A percentile compares a stretch with the other conserved stretches of the same genome.
Conservation (phyloP, 1,139 yeast genomes). For the Waltiozyma sp. region DNA sequence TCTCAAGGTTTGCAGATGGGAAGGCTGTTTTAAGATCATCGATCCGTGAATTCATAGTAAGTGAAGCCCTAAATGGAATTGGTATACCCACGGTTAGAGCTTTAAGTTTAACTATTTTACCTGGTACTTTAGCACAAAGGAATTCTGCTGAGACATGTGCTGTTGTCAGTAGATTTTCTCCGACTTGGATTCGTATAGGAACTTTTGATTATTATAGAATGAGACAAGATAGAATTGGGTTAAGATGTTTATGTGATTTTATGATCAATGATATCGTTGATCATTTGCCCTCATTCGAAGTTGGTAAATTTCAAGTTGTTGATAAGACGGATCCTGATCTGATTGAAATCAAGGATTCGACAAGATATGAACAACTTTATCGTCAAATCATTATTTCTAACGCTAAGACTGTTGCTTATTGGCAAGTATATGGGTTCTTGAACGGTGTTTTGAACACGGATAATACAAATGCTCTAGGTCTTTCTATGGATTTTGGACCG, state of each 20-base stretch:
- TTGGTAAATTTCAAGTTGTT: slow-evolving; percentile 19
- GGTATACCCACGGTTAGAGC: slow-evolving; percentile 88
- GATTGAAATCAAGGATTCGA: slow-evolving; percentile 28
- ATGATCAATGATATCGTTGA: slow-evolving; percentile 55
- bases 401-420: slow-evolving; percentile 68
- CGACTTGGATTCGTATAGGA: slow-evolving; percentile 80
- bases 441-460: slow-evolving; percentile 95
- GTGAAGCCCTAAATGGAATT: slow-evolving; percentile 70
- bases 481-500: slow-evolving; percentile 91
- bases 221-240: slow-evolving; percentile 58
- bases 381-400: slow-evolving; percentile 60
- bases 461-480: slow-evolving; percentile 77
- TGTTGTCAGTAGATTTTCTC: slow-evolving; percentile 73
- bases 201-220: slow-evolving; percentile 78
- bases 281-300: slow-evolving; percentile 28
- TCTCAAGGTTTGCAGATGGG: slow-evolving; percentile 91
- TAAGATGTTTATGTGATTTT: slow-evolving; percentile 57
- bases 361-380: slow-evolving; percentile 62
- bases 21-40: slow-evolving; percentile 86
- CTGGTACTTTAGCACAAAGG: slow-evolving; percentile 68
- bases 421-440: slow-evolving; percentile 88
- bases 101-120: slow-evolving; percentile 57
- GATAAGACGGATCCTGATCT: slow-evolving; percentile 2
- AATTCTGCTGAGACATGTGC: slow-evolving; percentile 74
- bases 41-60: slow-evolving; percentile 75